A percentile compares a stretch with the other conserved stretches of the same genome.
Evolutionary conservation across 345 rosid genomes (phyloP).

Genomic region (Triadica sebifera): DNA sequence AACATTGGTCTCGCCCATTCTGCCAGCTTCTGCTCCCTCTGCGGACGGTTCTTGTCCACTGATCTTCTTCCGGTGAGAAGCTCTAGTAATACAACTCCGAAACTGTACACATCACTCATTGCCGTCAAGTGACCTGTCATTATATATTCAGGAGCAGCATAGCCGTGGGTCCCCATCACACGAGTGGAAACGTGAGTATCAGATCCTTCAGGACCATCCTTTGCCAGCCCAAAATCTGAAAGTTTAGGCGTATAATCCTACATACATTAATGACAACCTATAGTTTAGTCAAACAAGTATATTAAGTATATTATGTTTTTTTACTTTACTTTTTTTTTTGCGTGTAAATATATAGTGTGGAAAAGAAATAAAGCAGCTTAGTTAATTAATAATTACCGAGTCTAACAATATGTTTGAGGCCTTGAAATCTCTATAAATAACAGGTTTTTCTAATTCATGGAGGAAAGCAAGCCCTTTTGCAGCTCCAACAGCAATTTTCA

Average conservation of each 20-base stretch:
- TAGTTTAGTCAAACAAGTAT: neutral
- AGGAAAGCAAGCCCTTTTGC: conserved; percentile 90
- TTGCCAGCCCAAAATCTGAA: conserved; percentile 87
- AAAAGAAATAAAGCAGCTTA: conserved; percentile 14
- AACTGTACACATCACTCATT: conserved; percentile 35
- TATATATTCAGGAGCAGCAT: conserved; percentile 90
- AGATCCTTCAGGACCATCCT: conserved; percentile 95
- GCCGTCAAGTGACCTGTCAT: conserved; percentile 57
- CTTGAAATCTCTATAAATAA: conserved; percentile 84
- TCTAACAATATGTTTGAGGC: conserved; percentile 83
- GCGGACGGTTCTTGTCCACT: conserved; percentile 26
- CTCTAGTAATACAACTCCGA: conserved; percentile 33
- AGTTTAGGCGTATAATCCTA: conserved; percentile 83
- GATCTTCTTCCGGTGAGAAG: conserved; percentile 29
- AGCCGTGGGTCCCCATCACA: conserved; percentile 96
- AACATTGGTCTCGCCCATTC: conserved; percentile 46
- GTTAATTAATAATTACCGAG: conserved; percentile 40
- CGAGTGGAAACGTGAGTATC: conserved; percentile 89
- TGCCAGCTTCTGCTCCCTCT: conserved; percentile 27
- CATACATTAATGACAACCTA: neutral
- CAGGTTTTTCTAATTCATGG: conserved; percentile 85
- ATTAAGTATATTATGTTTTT: no score
- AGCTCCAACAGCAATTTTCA: conserved; percentile 93
- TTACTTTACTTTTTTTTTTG: no score
- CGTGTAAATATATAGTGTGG: no score